Base-by-base conservation (phyloP, 805 yeast species). In the Starmerella davenportii region DNA sequence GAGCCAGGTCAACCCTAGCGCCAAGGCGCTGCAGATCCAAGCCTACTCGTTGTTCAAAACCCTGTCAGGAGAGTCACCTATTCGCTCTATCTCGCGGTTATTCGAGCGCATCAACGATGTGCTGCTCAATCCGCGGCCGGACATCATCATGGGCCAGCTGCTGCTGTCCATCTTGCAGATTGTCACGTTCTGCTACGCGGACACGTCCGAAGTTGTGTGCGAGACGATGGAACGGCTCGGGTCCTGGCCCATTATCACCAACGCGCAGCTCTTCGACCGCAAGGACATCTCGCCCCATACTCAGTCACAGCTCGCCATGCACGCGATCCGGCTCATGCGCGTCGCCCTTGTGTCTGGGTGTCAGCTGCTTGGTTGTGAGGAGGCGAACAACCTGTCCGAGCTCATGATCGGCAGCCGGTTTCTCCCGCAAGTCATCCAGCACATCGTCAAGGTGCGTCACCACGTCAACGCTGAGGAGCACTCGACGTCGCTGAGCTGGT, bases 401-500 rank as follows among this genome's bases (percentile, higher is more conserved):
- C 67, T 69, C 44, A 64, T 85, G 37, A 63, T 78, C 15, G 62
- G 70, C 14, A 61, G 72, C 40, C 66, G 72, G 35, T 53, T 76
- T 4, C 61, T 76, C 38, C 62, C 58, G 3, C 59, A 63, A 17
- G 62, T 75, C 25, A 64, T 79, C 40, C 51, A 55, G 1, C 60
- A 72, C 36, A 62, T 79, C 43, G 57, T 61, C 18, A 65, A 61
- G 13, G 68, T 71, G 8, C 60, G 66, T 5, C 57, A 62, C 15
- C 5, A 8, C 23, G 57, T 58, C 29, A 73, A 79, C 52, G 78
- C 75, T 51, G 58, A 84, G 42, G 66, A 78, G 2, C 78, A 73
- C 50, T 82, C 95, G 0, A 69, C 85, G 4, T 69, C 87, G 45
- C 61, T 82, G 34, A 84, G 79, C 52, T 61, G 85, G 29, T 42